Evolutionary conservation across 1,284 basidiomycete genomes (phyloP).

Genomic region (Ustilago trichophora): DNA sequence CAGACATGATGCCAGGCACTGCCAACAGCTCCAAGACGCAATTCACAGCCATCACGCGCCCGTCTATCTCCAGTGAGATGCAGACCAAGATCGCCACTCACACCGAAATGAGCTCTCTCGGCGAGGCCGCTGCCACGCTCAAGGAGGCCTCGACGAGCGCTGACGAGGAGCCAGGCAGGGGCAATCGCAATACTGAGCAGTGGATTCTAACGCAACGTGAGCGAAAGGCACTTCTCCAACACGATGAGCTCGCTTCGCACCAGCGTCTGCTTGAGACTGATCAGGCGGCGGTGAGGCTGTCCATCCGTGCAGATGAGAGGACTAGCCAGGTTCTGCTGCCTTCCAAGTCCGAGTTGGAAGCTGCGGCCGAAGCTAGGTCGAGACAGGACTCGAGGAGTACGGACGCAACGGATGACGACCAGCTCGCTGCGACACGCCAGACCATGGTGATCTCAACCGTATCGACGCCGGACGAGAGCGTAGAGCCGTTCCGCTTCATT

Average conservation of each 20-base stretch:
- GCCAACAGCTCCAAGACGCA: constrained; percentile 25
- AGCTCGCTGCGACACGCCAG: constrained; percentile 3
- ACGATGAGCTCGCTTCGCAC: constrained; percentile 25
- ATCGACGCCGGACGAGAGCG: constrained; percentile 27
- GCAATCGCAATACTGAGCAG: constrained; percentile 29
- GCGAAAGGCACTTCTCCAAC: constrained; percentile 24
- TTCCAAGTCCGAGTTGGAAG: constrained; percentile 2
- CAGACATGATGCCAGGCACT: constrained; percentile 35
- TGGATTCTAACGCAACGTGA: constrained; percentile 43
- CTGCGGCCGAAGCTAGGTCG: constrained; percentile 7
- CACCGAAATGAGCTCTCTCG: constrained; percentile 8
- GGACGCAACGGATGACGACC: constrained; percentile 26
- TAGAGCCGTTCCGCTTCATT: constrained; percentile 18
- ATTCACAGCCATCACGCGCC: constrained; percentile 2
- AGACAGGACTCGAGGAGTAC: constrained; percentile 36
- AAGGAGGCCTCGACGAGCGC: not conserved
- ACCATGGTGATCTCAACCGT: constrained; percentile 38
- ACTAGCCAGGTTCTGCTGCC: constrained; percentile 12
- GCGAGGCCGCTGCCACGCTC: constrained; percentile 12
- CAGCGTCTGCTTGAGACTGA: constrained; percentile 16
- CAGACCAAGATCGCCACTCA: constrained; percentile 1
- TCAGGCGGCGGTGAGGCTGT: constrained; percentile 15
- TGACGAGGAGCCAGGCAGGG: constrained; percentile 7
- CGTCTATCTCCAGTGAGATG: constrained; percentile 8
- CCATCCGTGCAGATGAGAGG: constrained; percentile 35